Conservation (phyloP, 2,329 filamentous ascomycete genomes). For the Mycosphaerella sp. region DNA sequence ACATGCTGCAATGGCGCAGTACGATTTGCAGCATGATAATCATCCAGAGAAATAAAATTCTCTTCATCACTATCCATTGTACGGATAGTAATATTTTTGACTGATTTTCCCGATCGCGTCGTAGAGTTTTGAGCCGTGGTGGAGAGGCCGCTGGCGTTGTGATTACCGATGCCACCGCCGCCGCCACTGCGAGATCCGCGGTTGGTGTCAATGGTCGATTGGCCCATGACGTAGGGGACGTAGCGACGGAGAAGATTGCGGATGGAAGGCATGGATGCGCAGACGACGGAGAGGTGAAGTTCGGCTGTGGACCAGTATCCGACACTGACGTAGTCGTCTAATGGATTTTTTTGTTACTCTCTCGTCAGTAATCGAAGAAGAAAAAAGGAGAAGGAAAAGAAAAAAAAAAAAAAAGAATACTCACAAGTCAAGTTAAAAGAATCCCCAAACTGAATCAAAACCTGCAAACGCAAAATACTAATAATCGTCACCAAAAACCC, state of each 20-base stretch:
- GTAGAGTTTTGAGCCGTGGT: background rate
- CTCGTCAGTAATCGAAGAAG: too few species aligned
- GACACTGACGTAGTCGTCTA: constrained; percentile 14
- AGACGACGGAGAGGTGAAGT: constrained; percentile 13
- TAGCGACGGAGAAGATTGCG: constrained; percentile 14
- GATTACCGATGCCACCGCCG: constrained; percentile 4
- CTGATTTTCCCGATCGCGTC: background rate
- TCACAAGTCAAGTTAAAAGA: constrained; percentile 14
- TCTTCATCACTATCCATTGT: constrained; percentile 13
- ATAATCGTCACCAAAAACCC: constrained; percentile 19
- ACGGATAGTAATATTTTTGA: constrained; percentile 5
- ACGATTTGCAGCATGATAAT: background rate
- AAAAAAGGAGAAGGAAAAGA: too few species aligned
- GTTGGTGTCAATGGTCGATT: background rate
- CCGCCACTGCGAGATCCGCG: background rate
- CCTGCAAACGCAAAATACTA: constrained; percentile 17
- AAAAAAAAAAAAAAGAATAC: background rate
- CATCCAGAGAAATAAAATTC: constrained; percentile 13
- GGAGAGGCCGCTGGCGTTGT: background rate
- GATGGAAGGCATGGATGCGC: constrained; percentile 18
- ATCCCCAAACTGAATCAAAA: constrained; percentile 16
- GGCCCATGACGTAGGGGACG: constrained; percentile 15
- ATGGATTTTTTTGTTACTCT: too few species aligned
- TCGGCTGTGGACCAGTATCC: constrained; percentile 19
- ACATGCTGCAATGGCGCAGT: background rate